Base-by-base conservation (phyloP, 371 early-diverging fungal species). In the Mucor irregularis region DNA sequence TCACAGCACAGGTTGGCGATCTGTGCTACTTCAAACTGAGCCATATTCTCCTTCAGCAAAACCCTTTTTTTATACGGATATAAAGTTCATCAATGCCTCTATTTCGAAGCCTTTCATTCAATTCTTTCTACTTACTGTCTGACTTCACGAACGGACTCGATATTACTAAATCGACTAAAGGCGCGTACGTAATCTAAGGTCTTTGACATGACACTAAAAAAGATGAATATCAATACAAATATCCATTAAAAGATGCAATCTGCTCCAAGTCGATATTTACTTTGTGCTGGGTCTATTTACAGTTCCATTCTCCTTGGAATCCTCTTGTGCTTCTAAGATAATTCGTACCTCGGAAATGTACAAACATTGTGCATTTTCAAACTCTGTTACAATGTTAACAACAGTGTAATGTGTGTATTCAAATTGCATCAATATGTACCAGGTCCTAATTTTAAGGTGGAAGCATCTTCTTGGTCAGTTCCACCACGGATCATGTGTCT, bases 1-100 rank as follows among this genome's bases (percentile, higher is more conserved):
- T 90, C 92, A 69, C 92, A 91, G 67, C 90, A 86, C 48, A 95
- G 76, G 69, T 95, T 95, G 24, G 91, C 93, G 37, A 95, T 76
- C 62, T 95, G 94, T 21, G 94, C 92, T 16, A 88, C 73, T 66
- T 95, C 95, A 50, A 91, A 95, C 33, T 87, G 85, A 35, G 88
- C 81, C 64, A 93, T 59, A 4, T 84, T 71, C 8, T 80, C 77
- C 22, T 73, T 78, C 26, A 76, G 75, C 47, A 87, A 58, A 34
- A 89, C 66, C 40, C 86, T 84, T 30, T 19, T 25, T 24, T 19
- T 22, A 24, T 5, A 9, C 21, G 9, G 21, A 42, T 3, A 19
- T 10, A 38, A 3, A 38, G 19, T 10, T 42, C 17, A 42, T 8
- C 24, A 42, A 5, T n/a, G n/a, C n/a, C n/a, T n/a, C n/a, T n/a